Conservation (phyloP, 2,329 filamentous ascomycete genomes). For the Aspergillus flavus region DNA sequence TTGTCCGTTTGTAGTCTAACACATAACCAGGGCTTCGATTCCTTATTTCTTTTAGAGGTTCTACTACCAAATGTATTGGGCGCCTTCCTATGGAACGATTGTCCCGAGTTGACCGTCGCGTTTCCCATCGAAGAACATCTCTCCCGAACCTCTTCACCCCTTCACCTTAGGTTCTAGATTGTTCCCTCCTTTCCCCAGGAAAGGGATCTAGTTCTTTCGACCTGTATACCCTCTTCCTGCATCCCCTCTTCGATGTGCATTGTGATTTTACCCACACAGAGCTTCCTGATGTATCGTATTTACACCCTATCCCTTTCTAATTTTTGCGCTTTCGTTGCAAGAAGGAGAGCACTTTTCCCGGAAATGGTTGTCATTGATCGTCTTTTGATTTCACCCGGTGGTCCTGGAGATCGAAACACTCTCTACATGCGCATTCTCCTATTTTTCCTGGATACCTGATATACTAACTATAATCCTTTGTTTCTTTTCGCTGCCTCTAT, state of each 20-base stretch:
- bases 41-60: slow-evolving; percentile 50
- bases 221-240: slow-evolving; percentile 4
- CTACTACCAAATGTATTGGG: background rate
- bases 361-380: slow-evolving; percentile 12
- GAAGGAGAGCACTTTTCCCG: slow-evolving; percentile 15
- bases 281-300: slow-evolving; percentile 28
- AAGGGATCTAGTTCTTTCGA: slow-evolving; percentile 13
- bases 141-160: background rate
- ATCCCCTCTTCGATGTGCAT: slow-evolving; percentile 5
- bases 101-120: background rate
- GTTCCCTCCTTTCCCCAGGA: background rate
- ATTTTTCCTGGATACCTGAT: slow-evolving; percentile 25
- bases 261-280: slow-evolving; percentile 13
- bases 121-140: background rate
- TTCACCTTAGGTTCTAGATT: background rate
- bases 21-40: slow-evolving; percentile 43
- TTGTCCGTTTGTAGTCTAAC: slow-evolving; percentile 32
- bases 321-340: slow-evolving; percentile 18
- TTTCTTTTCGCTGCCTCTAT: slow-evolving; percentile 15
- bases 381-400: slow-evolving; percentile 13
- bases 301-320: slow-evolving; percentile 23
- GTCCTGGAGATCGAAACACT: slow-evolving; percentile 24
- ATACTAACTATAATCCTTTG: slow-evolving; percentile 25
- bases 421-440: slow-evolving; percentile 18
- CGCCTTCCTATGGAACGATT: background rate